Evolutionary conservation across 441 rosid species (phyloP).

Genomic region (Kokia cookei): DNA sequence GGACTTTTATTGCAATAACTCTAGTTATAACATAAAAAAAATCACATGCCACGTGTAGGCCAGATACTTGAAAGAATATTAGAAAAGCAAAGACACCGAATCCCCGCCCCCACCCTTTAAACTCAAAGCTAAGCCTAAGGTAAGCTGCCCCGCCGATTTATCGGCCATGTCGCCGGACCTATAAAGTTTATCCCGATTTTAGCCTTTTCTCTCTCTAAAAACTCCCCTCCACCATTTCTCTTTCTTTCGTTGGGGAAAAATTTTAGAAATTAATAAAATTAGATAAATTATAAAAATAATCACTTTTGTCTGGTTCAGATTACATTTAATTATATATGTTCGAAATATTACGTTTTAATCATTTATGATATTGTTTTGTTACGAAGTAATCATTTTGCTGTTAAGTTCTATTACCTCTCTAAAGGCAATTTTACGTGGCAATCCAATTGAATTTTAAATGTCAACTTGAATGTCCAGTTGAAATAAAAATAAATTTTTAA

Average conservation of each 20-base stretch:
- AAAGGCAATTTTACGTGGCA: too few species aligned
- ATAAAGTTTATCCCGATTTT: conserved; percentile 10
- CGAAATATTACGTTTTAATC: too few species aligned
- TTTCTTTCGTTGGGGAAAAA: neutral
- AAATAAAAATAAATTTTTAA: too few species aligned
- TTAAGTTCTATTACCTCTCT: too few species aligned
- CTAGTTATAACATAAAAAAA: neutral
- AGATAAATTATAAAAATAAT: too few species aligned
- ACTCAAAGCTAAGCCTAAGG: neutral
- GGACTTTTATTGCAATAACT: too few species aligned
- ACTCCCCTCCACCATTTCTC: neutral
- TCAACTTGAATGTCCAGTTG: too few species aligned
- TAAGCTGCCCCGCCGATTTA: conserved; percentile 3
- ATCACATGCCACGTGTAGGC: neutral
- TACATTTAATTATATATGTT: too few species aligned
- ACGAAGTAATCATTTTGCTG: too few species aligned
- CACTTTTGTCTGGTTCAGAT: too few species aligned
- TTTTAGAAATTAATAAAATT: neutral
- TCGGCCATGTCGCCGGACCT: conserved; percentile 21
- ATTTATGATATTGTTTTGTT: too few species aligned
- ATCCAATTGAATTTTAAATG: too few species aligned
- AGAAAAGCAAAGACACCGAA: neutral
- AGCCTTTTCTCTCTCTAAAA: conserved; percentile 3
- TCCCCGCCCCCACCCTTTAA: neutral
- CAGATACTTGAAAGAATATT: neutral